phyloP scores from a whole-genome alignment of 2,329 filamentous ascomycete genomes.

The Cladophialophora chaetospira region DNA sequence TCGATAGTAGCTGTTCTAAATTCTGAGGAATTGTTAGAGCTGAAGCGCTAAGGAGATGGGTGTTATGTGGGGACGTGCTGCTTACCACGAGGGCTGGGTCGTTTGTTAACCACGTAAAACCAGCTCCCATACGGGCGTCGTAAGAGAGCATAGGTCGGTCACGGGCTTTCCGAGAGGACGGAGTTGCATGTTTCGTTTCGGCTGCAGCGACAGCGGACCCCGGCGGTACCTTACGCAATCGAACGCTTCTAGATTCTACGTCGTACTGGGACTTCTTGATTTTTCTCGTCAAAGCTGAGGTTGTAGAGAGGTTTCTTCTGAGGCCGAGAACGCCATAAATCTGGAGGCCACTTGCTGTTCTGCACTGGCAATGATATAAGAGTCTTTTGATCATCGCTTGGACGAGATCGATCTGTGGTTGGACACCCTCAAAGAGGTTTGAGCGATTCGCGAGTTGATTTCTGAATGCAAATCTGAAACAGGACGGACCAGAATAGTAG shows the following conservation, averaged over 20 bases:
- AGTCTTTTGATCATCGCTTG: background rate
- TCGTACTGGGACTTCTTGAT: background rate
- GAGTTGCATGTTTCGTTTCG: background rate
- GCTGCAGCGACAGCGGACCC: background rate
- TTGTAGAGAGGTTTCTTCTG: background rate
- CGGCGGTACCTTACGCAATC: background rate
- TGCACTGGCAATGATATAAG: background rate
- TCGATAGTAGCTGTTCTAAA: background rate
- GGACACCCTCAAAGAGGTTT: too few relatives aligned
- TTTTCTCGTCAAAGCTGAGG: background rate
- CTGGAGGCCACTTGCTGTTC: background rate
- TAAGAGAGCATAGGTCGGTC: background rate
- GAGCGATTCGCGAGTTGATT: too few relatives aligned
- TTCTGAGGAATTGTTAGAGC: conserved; percentile 1
- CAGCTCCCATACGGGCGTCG: background rate
- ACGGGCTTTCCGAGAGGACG: background rate
- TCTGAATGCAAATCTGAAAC: too few relatives aligned
- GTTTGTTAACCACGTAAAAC: conserved; percentile 14
- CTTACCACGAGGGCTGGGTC: conserved; percentile 13
- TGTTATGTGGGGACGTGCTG: background rate
- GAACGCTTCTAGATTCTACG: background rate
- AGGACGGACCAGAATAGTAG: too few relatives aligned
- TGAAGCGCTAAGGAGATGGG: background rate
- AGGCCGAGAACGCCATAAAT: background rate
- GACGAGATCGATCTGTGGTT: background rate